Base-by-base conservation (phyloP, 2,329 filamentous ascomycete species). In the Xylaria digitata region DNA sequence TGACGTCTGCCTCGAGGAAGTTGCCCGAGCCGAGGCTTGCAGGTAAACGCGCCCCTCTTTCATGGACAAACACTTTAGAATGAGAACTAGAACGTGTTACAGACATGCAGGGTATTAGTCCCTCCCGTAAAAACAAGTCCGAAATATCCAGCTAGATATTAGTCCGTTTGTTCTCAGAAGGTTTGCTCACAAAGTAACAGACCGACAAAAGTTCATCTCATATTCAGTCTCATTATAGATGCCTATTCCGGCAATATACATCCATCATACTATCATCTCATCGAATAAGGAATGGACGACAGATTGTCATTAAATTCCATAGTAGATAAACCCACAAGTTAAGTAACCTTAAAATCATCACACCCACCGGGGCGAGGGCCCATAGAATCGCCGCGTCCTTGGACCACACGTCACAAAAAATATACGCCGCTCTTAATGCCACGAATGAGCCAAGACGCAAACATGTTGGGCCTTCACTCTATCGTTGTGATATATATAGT, bases 291-390 rank as follows among this genome's bases (percentile, higher is more conserved):
- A 67, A 34, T 30, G 34, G 55, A 57, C 43, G 45, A 50, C 50
- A 50, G 32, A 19, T 49, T 53, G 61, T 52, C 61, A 65, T 67
- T 65, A 65, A 49, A 46, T 48, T 49, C 56, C 15, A 43, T 43
- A 63, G 5, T 37, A 37, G 7, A 42, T 40, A 45, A 45, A 45
- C 49, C 34, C 49, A n/a, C 15, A 52, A 52, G 8, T 52, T 58
- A 68, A 40, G 2, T 75, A 71, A 43, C 42, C 17, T 30, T 17
- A 43, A 55, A 15, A 45, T 53, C 19, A 8, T 54, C 37, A 40
- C 42, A 59, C n/a, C 30, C 19, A 9, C 2, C 30, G 26, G 15
- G 40, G 54, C 8, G 30, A 45, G 75, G 6, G 23, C 49, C 45
- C 37, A 30, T 9, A 49, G 4, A 17, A 58, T 8, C 34, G 9